Conservation (phyloP, 495 filamentous ascomycete species). For the Daldinia loculata region DNA sequence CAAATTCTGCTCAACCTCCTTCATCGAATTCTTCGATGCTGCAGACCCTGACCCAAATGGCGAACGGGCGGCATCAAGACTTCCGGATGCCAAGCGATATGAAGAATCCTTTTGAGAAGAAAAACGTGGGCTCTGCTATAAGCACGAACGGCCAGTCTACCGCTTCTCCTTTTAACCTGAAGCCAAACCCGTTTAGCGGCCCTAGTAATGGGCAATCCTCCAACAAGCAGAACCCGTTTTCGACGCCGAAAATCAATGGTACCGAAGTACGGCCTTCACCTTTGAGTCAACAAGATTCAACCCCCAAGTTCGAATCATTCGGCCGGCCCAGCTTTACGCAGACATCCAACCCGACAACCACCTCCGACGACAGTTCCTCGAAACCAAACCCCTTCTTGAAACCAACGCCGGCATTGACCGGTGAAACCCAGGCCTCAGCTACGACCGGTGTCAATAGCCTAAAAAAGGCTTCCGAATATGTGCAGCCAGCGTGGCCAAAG, state of each 20-base stretch:
- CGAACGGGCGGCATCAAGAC: background rate
- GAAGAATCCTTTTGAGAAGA: background rate
- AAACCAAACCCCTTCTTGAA: conserved; percentile 12
- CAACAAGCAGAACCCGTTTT: background rate
- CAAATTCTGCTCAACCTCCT: background rate
- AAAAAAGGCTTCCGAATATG: conserved; percentile 28
- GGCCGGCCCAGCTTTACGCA: conserved; percentile 5
- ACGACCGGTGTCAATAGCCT: background rate
- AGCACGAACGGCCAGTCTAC: background rate
- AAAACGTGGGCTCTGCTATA: background rate
- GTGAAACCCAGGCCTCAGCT: background rate
- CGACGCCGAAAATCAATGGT: background rate
- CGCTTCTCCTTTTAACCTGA: background rate
- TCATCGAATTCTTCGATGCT: background rate
- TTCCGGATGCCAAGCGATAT: background rate
- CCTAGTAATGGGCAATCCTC: background rate
- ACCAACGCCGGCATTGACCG: background rate
- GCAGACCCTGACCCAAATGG: background rate
- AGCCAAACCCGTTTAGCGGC: background rate
- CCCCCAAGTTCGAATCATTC: conserved; percentile 8
- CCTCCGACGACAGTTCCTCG: background rate
- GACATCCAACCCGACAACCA: background rate
- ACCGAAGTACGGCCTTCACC: conserved; percentile 10
- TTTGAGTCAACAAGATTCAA: conserved; percentile 8
- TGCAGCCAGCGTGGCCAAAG: conserved; percentile 42